phyloP scores from a whole-genome alignment of 495 filamentous ascomycete species.

The Paragyromitra xinjiangensis region DNA sequence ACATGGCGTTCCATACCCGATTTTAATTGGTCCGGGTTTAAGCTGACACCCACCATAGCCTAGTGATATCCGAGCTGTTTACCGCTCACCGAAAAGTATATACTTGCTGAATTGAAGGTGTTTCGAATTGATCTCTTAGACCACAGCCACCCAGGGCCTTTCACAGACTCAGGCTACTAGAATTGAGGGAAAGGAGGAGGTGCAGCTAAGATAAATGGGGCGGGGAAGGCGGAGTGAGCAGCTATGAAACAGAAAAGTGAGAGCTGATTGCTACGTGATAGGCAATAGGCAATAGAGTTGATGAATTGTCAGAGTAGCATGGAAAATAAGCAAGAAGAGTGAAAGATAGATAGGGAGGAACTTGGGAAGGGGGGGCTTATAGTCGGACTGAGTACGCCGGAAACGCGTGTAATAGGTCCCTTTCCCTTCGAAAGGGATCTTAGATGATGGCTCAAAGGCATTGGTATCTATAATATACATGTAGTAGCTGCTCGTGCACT shows the following conservation, averaged over 20 bases:
- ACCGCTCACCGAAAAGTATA: neutral
- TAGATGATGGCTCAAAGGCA: neutral
- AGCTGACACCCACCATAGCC: too few relatives aligned
- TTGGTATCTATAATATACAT: neutral
- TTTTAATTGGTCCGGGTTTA: too few relatives aligned
- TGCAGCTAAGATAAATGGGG: neutral
- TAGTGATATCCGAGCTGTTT: neutral
- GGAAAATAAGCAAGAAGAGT: neutral
- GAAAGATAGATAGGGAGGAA: too few relatives aligned
- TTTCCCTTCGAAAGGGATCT: neutral
- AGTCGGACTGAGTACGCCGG: neutral
- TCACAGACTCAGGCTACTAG: neutral
- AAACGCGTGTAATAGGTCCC: neutral
- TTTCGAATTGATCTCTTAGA: neutral
- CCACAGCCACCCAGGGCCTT: neutral
- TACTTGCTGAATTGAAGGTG: neutral
- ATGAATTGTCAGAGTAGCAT: neutral
- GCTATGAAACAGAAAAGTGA: neutral
- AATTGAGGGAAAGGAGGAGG: neutral
- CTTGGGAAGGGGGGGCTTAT: neutral
- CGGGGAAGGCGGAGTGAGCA: neutral
- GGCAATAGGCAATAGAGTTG: too few relatives aligned
- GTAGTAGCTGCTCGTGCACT: neutral
- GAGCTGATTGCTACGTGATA: neutral
- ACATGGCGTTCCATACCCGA: too few relatives aligned